Base-by-base conservation (phyloP, 2,329 filamentous ascomycete genomes). In the Aphanocladium album region DNA sequence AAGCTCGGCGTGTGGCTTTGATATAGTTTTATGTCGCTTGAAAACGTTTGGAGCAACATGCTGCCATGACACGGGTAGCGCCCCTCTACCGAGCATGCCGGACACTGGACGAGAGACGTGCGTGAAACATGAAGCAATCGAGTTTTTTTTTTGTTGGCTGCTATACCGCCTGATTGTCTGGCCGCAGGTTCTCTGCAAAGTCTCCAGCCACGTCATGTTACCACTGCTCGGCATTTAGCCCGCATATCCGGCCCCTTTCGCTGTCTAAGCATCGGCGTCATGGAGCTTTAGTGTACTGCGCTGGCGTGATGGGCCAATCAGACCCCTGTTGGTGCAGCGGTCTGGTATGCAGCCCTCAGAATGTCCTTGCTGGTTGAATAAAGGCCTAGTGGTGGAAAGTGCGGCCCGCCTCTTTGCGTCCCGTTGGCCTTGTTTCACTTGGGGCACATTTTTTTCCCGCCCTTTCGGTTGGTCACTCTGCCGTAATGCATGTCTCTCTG, bases 401-500 rank as follows among this genome's bases (percentile, higher is more conserved):
- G 56, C 56, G 56, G 56, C 56, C 47, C 47, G 56, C 19, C 33
- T 43, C n/a, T 51, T 37, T 7, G 16, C 43, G 6, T 49, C 30
- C 47, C 56, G 47, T 12, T 30, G 47, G n/a, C 56, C 9, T 9
- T 56, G n/a, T 49, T 51, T 58, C 41, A 23, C 45, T 58, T 51
- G 30, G n/a, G n/a, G n/a, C n/a, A 54, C 35, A 27, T 11, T 21
- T 51, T 16, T 27, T 51, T 19, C 49, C 25, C 30, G 30, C 37
- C 52, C 16, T 45, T 14, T 27, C 23, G 14, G 21, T 21, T 35
- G 21, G 27, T 56, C 12, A 8, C 49, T 43, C 30, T 41, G 30
- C 55, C 43, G 55, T 49, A 30, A 50, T 57, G 56, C 46, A 23
- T 58, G 56, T 58, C 35, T 43, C 37, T 11, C 46, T 47, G 39